These are phyloP conservation scores for Leccinum boreale DNA, from an alignment of 768 basidiomycete genomes.

Conservation along the genomic window DNA sequence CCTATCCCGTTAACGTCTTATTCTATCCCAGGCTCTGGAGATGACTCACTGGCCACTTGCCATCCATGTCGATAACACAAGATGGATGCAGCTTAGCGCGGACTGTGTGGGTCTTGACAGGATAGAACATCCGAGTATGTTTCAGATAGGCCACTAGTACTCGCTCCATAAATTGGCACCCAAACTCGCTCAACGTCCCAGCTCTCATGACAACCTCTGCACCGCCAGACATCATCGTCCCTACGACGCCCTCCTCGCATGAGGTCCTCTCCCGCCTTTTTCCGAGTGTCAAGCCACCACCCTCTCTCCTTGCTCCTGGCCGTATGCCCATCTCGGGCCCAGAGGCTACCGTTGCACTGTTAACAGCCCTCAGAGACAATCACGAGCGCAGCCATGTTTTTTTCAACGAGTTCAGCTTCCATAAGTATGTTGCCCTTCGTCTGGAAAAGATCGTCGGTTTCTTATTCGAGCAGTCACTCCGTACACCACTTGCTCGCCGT, in stretches of 20 bases:
- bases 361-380: conserved; percentile 46
- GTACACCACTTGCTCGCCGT: conserved; percentile 56
- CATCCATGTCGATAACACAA: no score
- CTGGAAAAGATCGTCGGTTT: not conserved
- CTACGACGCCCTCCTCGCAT: conserved; percentile 17
- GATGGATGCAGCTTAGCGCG: no score
- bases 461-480: conserved; percentile 43
- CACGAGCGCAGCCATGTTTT: conserved; percentile 52
- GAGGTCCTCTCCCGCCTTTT: conserved; percentile 31
- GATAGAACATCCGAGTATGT: not conserved
- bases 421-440: conserved; percentile 22
- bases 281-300: conserved; percentile 27
- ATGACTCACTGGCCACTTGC: no score
- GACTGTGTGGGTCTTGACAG: no score
- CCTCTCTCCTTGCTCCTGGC: conserved; percentile 35
- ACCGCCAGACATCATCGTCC: conserved; percentile 21
- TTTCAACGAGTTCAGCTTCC: conserved; percentile 41
- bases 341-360: conserved; percentile 38
- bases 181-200: not conserved
- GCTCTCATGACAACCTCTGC: conserved; percentile 25
- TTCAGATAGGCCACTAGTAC: not conserved
- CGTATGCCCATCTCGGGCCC: conserved; percentile 37
- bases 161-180: conserved; percentile 11
- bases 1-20: no score
- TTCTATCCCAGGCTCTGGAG: no score